Percentiles rank a stretch among this genome's conserved stretches.
Evolutionary conservation across 495 filamentous ascomycete species (phyloP).

Genomic region (Stereocaulon alpinum): DNA sequence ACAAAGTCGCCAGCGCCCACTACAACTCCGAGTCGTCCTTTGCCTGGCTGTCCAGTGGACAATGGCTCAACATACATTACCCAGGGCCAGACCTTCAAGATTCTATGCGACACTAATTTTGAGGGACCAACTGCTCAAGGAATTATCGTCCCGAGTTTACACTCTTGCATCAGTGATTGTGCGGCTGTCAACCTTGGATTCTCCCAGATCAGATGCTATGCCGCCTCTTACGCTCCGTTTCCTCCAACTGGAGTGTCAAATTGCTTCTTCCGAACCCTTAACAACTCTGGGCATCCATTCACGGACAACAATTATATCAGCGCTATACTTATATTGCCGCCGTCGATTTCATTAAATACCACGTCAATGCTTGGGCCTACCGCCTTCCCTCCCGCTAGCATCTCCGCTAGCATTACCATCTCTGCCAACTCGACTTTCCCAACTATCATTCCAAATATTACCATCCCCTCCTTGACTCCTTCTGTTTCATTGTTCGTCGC

Average conservation of each 20-base stretch:
- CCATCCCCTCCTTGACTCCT: neutral
- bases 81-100: conserved; percentile 10
- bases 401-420: neutral
- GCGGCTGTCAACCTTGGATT: conserved; percentile 12
- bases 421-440: neutral
- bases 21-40: neutral
- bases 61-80: conserved; percentile 11
- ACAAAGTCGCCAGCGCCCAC: neutral
- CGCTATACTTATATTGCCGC: conserved; percentile 3
- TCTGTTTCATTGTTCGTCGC: neutral
- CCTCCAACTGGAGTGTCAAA: neutral
- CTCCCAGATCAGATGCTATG: conserved; percentile 11
- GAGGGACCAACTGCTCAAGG: conserved; percentile 10
- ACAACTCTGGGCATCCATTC: neutral
- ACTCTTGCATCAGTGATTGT: conserved; percentile 13
- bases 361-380: neutral
- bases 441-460: neutral
- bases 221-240: conserved; percentile 7
- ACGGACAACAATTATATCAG: conserved; percentile 3
- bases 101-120: conserved; percentile 11
- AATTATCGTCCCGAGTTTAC: conserved; percentile 3
- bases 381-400: neutral
- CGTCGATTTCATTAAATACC: neutral
- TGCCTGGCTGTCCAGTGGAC: conserved; percentile 6
- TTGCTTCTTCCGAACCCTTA: conserved; percentile 7